Evolutionary conservation across 768 basidiomycete species (phyloP).

Genomic region (Termitomyces sp.): DNA sequence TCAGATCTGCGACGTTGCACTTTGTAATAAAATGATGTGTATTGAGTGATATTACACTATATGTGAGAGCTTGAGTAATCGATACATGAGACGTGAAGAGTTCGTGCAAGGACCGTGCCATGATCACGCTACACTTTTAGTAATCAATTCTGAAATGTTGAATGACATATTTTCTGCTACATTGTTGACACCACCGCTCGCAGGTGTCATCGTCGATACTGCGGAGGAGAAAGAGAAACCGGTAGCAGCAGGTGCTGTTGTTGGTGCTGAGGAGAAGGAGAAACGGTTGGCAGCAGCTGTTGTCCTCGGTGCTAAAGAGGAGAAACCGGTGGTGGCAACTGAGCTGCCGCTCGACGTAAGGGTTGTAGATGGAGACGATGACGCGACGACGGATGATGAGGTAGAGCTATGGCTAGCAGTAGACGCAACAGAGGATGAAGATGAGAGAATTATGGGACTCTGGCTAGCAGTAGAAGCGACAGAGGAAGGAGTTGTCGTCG

Average conservation of each 20-base stretch:
- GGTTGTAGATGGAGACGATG: background rate
- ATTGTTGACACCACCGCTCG: conserved; percentile 3
- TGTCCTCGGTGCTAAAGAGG: background rate
- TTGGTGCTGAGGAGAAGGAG: background rate
- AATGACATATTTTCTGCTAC: conserved; percentile 7
- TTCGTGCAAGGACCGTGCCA: background rate
- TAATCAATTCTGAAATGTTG: conserved; percentile 15
- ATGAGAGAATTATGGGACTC: too few relatives aligned
- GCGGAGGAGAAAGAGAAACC: conserved; percentile 9
- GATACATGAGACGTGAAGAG: background rate
- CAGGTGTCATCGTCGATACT: conserved; percentile 9
- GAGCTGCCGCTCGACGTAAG: conserved; percentile 3
- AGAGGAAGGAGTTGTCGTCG: too few relatives aligned
- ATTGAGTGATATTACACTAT: background rate
- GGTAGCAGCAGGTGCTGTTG: background rate
- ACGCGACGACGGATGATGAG: background rate
- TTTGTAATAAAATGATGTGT: too few relatives aligned
- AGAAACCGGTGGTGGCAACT: conserved; percentile 1
- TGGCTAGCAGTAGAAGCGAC: too few relatives aligned
- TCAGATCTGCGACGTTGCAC: too few relatives aligned
- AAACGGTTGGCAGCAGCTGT: background rate
- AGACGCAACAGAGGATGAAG: background rate
- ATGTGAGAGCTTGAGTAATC: background rate
- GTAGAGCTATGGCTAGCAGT: background rate
- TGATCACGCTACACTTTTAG: conserved; percentile 9